Conservation (phyloP, 1,139 yeast species). For the Magnusiomyces tetraspermus region DNA sequence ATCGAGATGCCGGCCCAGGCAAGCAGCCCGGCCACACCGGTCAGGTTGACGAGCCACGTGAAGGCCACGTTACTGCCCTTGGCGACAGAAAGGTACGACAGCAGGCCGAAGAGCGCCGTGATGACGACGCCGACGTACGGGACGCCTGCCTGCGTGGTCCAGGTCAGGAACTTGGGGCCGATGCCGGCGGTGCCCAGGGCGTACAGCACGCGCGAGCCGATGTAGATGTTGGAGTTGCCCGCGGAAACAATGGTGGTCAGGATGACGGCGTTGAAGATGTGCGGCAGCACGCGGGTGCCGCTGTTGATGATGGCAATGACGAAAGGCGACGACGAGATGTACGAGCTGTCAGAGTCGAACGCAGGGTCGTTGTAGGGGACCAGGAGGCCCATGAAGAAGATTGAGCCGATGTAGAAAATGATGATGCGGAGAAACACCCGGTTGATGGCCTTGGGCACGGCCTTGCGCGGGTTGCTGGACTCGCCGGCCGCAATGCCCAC, state of each 20-base stretch:
- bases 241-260: slow-evolving; percentile 58
- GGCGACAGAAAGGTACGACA: slow-evolving; percentile 61
- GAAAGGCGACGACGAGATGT: slow-evolving; percentile 59
- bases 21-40: slow-evolving; percentile 48
- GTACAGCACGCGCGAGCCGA: slow-evolving; percentile 50
- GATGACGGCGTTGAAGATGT: slow-evolving; percentile 67
- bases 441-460: slow-evolving; percentile 78
- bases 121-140: slow-evolving; percentile 47
- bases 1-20: slow-evolving; percentile 45
- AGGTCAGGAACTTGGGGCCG: slow-evolving; percentile 51
- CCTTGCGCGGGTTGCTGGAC: slow-evolving; percentile 66
- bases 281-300: slow-evolving; percentile 60
- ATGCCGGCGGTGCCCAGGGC: slow-evolving; percentile 51
- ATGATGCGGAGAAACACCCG: slow-evolving; percentile 75
- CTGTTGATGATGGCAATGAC: slow-evolving; percentile 63
- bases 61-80: slow-evolving; percentile 62
- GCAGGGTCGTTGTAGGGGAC: slow-evolving; percentile 67
- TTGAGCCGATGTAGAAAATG: slow-evolving; percentile 68
- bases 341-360: slow-evolving; percentile 31
- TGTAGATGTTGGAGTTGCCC: slow-evolving; percentile 68
- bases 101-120: slow-evolving; percentile 34
- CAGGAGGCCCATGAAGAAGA: slow-evolving; percentile 72
- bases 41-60: slow-evolving; percentile 73
- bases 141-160: slow-evolving; percentile 51
- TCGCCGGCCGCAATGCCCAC: slow-evolving; percentile 90